A percentile compares a stretch with the other conserved stretches of the same genome.
These are phyloP conservation scores for Aspergillus eucalypticola DNA, from an alignment of 2,329 filamentous ascomycete genomes.

Conservation along the genomic window DNA sequence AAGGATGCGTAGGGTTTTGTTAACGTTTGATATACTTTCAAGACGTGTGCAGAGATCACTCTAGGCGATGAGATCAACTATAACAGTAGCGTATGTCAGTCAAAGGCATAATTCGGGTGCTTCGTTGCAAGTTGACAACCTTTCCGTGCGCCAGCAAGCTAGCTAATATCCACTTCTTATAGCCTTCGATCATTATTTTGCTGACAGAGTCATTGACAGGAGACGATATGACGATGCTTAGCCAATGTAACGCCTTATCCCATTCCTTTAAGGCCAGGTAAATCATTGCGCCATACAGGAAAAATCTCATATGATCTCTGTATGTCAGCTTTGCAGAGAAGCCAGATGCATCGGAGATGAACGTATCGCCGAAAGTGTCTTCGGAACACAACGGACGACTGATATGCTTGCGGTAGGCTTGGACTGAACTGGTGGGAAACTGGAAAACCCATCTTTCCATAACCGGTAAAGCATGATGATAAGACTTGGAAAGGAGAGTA, in stretches of 20 bases:
- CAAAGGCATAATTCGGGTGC: background rate
- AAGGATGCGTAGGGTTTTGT: slow-evolving; percentile 71
- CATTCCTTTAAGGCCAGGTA: slow-evolving; percentile 64
- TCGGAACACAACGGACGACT: slow-evolving; percentile 32
- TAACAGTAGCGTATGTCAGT: slow-evolving; percentile 12
- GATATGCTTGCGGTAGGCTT: slow-evolving; percentile 24
- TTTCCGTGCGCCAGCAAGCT: slow-evolving; percentile 70
- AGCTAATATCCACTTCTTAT: slow-evolving; percentile 86
- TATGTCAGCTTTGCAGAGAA: slow-evolving; percentile 44
- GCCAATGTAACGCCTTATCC: slow-evolving; percentile 61
- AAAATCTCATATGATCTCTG: slow-evolving; percentile 61
- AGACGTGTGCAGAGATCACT: slow-evolving; percentile 54
- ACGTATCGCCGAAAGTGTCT: slow-evolving; percentile 33
- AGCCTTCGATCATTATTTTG: slow-evolving; percentile 81
- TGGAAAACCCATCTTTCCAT: slow-evolving; percentile 46
- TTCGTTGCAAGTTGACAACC: slow-evolving; percentile 32
- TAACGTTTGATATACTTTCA: slow-evolving; percentile 59
- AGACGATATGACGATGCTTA: slow-evolving; percentile 67
- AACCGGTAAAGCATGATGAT: slow-evolving; percentile 41
- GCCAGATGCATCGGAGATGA: slow-evolving; percentile 39
- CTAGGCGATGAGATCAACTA: slow-evolving; percentile 56
- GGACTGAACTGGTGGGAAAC: slow-evolving; percentile 36
- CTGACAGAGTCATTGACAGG: slow-evolving; percentile 66
- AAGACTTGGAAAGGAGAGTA: slow-evolving; percentile 46
- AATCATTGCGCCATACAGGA: slow-evolving; percentile 64